Percentiles rank a stretch among this genome's conserved stretches.
phyloP scores from a whole-genome alignment of 371 early-diverging fungal genomes.

The Mucor indicus region DNA sequence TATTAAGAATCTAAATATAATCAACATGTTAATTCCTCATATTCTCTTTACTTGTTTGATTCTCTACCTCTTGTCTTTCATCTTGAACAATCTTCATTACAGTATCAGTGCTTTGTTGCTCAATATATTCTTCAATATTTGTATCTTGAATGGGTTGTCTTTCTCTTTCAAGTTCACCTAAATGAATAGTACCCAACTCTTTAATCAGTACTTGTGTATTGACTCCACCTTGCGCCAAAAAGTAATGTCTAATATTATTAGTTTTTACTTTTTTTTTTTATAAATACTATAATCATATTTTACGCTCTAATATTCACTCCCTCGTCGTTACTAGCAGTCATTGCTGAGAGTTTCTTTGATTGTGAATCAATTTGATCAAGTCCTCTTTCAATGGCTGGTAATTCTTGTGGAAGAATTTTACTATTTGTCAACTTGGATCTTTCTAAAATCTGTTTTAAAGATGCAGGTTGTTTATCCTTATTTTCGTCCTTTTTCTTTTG shows the following conservation, averaged over 20 bases:
- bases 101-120: constrained; percentile 24
- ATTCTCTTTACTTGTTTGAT: neutral
- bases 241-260: constrained; percentile 31
- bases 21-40: too few relatives aligned
- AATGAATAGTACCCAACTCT: constrained; percentile 41
- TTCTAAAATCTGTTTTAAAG: constrained; percentile 35
- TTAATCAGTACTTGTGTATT: constrained; percentile 40
- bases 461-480: constrained; percentile 9
- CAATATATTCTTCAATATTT: constrained; percentile 36
- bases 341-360: constrained; percentile 26
- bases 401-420: constrained; percentile 25
- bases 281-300: neutral
- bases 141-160: constrained; percentile 46
- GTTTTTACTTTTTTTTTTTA: neutral
- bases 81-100: constrained; percentile 29
- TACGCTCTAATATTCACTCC: constrained; percentile 39
- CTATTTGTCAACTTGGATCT: constrained; percentile 32
- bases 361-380: constrained; percentile 39
- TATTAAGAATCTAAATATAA: constrained; percentile 21
- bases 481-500: neutral
- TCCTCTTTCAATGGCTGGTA: constrained; percentile 40
- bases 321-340: constrained; percentile 12
- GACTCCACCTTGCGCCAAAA: constrained; percentile 44
- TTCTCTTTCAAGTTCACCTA: constrained; percentile 32
- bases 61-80: constrained; percentile 34